phyloP scores from a whole-genome alignment of 768 basidiomycete genomes.

The Paxillus rubicundulus region DNA sequence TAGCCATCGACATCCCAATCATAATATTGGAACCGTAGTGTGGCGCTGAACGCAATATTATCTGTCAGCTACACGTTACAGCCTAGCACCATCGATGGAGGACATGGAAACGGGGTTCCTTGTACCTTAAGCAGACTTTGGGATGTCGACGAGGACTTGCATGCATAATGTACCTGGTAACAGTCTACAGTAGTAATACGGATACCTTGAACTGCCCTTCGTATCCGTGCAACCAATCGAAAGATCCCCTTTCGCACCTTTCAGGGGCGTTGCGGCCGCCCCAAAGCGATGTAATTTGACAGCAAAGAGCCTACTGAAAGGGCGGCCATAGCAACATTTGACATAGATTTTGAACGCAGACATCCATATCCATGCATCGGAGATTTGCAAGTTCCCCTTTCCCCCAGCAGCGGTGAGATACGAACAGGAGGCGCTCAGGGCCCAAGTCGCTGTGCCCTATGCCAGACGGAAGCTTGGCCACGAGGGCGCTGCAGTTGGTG shows the following conservation, averaged over 20 bases:
- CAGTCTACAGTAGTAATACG: neutral
- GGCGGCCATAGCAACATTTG: neutral
- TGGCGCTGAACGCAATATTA: neutral
- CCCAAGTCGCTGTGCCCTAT: neutral
- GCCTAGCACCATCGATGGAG: neutral
- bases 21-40: slow-evolving; percentile 21
- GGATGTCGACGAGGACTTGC: neutral
- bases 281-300: neutral
- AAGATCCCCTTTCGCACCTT: neutral
- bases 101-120: neutral
- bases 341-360: neutral
- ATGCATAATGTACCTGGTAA: slow-evolving; percentile 4
- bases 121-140: neutral
- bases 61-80: neutral
- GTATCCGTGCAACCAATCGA: no score
- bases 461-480: neutral
- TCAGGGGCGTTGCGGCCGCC: neutral
- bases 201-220: neutral
- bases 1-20: slow-evolving; percentile 17
- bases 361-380: neutral
- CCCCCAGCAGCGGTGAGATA: neutral
- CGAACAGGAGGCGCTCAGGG: neutral
- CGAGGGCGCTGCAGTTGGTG: neutral
- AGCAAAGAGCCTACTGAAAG: neutral
- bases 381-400: neutral